phyloP scores from a whole-genome alignment of 2,329 filamentous ascomycete species.

The Colletotrichum tofieldiae region DNA sequence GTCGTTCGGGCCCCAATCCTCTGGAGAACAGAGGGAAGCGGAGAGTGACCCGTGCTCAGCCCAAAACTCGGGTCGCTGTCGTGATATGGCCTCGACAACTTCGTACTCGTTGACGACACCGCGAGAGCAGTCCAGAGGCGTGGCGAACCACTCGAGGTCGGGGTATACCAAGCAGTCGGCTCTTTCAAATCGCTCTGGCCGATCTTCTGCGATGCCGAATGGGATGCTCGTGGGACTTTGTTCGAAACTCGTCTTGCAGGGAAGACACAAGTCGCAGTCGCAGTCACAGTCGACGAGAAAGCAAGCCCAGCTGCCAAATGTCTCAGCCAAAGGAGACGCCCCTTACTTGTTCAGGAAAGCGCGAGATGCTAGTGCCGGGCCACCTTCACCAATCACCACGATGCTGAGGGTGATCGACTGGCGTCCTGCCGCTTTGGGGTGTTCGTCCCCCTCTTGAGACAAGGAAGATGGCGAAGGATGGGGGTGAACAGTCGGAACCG shows the following conservation, averaged over 20 bases:
- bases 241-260: neutral
- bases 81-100: neutral
- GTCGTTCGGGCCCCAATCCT: conserved; percentile 4
- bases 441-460: conserved; percentile 4
- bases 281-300: conserved; percentile 2
- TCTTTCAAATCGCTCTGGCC: neutral
- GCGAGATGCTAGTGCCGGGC: conserved; percentile 34
- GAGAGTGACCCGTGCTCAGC: neutral
- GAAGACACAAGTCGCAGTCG: neutral
- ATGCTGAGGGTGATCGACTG: conserved; percentile 27
- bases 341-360: conserved; percentile 29
- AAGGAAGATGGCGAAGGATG: neutral
- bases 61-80: neutral
- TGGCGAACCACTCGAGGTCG: neutral
- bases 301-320: conserved; percentile 30
- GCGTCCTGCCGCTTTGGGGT: conserved; percentile 16
- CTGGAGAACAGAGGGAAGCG: conserved; percentile 17
- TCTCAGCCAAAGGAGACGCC: conserved; percentile 17
- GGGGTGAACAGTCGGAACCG: neutral
- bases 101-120: neutral
- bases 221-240: neutral
- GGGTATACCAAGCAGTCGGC: neutral
- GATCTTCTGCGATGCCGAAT: conserved; percentile 11
- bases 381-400: conserved; percentile 19
- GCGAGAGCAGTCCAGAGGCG: neutral